Percentiles rank a stretch among this genome's conserved stretches.
Evolutionary conservation across 2,329 filamentous ascomycete species (phyloP).

Genomic region (Aureobasidium uvarum): DNA sequence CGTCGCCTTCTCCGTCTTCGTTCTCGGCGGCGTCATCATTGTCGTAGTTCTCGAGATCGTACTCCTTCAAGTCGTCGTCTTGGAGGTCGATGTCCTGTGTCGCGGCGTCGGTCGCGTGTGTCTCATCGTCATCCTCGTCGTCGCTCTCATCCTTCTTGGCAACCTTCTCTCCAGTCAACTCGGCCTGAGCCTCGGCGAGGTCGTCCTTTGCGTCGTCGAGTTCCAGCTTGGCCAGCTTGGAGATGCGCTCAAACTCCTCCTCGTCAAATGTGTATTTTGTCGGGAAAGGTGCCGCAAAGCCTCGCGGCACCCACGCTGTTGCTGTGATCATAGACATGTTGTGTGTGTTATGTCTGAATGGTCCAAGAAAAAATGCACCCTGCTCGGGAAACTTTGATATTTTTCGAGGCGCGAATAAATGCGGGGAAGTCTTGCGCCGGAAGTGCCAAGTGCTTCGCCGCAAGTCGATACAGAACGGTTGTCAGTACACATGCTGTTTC

Average conservation of each 20-base stretch:
- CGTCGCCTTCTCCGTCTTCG: conserved; percentile 53
- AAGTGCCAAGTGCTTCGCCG: conserved; percentile 13
- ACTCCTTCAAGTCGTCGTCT: conserved; percentile 92
- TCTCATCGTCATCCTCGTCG: conserved; percentile 47
- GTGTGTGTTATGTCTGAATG: conserved; percentile 14
- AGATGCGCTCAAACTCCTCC: conserved; percentile 52
- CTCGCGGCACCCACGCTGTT: conserved; percentile 54
- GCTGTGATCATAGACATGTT: conserved; percentile 58
- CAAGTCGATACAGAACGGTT: background rate
- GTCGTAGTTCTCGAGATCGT: conserved; percentile 94
- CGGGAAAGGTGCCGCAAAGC: conserved; percentile 51
- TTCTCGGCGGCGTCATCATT: conserved; percentile 69
- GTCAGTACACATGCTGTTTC: background rate
- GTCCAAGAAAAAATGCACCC: conserved; percentile 6
- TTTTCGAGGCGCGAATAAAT: conserved; percentile 6
- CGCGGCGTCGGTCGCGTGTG: conserved; percentile 30
- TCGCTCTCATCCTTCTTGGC: conserved; percentile 49
- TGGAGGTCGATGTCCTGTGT: conserved; percentile 31
- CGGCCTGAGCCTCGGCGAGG: conserved; percentile 63
- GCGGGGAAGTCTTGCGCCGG: background rate
- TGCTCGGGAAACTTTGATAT: conserved; percentile 12
- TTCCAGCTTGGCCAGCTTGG: conserved; percentile 58
- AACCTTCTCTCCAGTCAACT: conserved; percentile 34
- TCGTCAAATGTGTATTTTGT: conserved; percentile 53
- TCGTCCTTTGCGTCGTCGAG: conserved; percentile 91